phyloP scores from a whole-genome alignment of 2,329 filamentous ascomycete genomes.

The Peltaster fructicola region DNA sequence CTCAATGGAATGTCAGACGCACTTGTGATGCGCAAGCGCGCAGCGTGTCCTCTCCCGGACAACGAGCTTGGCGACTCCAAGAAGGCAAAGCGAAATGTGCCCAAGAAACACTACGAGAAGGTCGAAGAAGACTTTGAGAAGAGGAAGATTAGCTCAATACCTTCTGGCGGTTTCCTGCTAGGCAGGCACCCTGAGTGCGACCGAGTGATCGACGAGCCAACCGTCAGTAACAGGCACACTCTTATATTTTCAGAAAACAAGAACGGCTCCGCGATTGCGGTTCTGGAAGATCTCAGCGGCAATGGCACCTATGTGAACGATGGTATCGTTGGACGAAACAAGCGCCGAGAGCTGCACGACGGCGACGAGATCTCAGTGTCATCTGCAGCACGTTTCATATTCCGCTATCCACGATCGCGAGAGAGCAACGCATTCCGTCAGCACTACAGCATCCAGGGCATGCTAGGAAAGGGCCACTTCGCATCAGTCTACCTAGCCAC shows the following conservation, averaged over 20 bases:
- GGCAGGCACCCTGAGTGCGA: conserved; percentile 82
- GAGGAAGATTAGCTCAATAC: conserved; percentile 29
- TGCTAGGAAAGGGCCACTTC: conserved; percentile 88
- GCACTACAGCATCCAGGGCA: conserved; percentile 68
- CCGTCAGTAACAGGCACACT: conserved; percentile 76
- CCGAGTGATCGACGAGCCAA: conserved; percentile 53
- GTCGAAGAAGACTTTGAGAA: conserved; percentile 45
- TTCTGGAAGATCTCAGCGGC: conserved; percentile 83
- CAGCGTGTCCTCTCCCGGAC: conserved; percentile 44
- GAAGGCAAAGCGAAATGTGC: conserved; percentile 17
- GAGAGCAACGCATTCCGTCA: conserved; percentile 64
- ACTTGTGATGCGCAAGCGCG: conserved; percentile 59
- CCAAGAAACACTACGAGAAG: conserved; percentile 37
- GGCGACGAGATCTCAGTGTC: conserved; percentile 81
- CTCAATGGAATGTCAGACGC: conserved; percentile 40
- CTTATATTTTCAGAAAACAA: conserved; percentile 47
- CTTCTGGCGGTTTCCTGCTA: conserved; percentile 73
- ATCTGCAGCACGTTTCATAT: conserved; percentile 72
- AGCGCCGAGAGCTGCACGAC: conserved; percentile 72
- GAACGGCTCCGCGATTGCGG: conserved; percentile 42
- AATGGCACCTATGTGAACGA: conserved; percentile 97
- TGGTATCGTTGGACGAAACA: conserved; percentile 75
- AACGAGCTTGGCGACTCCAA: conserved; percentile 15
- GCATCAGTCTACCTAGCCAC: conserved; percentile 84
- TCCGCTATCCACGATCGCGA: conserved; percentile 66